Conservation (phyloP, 768 basidiomycete species). For the Gloeostereum incarnatum region DNA sequence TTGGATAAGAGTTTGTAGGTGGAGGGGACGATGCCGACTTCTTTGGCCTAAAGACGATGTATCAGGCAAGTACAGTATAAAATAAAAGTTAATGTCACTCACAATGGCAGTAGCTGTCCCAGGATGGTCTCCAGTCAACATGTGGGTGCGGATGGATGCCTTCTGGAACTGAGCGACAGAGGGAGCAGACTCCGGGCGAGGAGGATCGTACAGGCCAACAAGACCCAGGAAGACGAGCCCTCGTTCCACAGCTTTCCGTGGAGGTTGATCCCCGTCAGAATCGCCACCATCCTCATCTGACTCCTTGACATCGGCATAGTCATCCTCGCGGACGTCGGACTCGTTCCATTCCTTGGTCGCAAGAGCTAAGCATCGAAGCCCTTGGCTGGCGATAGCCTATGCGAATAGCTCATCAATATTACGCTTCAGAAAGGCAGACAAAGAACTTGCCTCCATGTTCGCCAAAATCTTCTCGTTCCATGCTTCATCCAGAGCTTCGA, state of each 20-base stretch:
- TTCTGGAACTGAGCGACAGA: slow-evolving; percentile 41
- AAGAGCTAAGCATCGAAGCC: slow-evolving; percentile 30
- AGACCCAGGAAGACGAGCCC: slow-evolving; percentile 42
- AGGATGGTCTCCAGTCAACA: slow-evolving; percentile 45
- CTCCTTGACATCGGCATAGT: no score
- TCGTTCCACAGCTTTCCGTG: slow-evolving; percentile 33
- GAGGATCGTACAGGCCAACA: slow-evolving; percentile 49
- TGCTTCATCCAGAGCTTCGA: neutral
- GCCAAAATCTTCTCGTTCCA: no score
- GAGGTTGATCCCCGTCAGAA: neutral
- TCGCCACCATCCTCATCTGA: no score
- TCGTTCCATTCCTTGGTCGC: no score
- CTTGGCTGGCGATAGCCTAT: slow-evolving; percentile 19
- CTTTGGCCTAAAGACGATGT: slow-evolving; percentile 25
- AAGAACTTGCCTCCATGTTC: no score
- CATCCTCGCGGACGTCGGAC: no score
- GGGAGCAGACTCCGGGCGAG: slow-evolving; percentile 40
- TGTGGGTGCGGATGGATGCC: slow-evolving; percentile 43
- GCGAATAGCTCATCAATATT: no score
- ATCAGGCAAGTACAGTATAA: no score
- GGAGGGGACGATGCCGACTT: slow-evolving; percentile 26
- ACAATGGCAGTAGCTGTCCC: slow-evolving; percentile 47
- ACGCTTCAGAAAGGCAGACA: no score
- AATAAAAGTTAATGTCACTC: no score
- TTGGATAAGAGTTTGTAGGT: neutral